A percentile compares a stretch with the other conserved stretches of the same genome.
These are phyloP conservation scores for Monosporozyma servazzii DNA, from an alignment of 805 yeast genomes.

Conservation along the genomic window DNA sequence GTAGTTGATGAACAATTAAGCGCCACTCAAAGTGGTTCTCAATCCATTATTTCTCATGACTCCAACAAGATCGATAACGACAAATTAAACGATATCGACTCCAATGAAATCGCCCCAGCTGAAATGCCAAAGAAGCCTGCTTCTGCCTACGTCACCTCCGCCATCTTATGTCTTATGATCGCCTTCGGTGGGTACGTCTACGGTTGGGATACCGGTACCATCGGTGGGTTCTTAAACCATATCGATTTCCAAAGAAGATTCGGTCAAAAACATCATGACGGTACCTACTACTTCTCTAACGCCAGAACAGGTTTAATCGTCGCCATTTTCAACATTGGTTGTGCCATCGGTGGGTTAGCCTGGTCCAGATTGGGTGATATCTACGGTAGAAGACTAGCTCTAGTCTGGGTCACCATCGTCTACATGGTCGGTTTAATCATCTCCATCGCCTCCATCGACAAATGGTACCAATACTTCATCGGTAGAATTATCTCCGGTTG, in stretches of 20 bases:
- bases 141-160: constrained; percentile 28
- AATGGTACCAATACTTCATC: constrained; percentile 64
- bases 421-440: constrained; percentile 60
- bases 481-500: constrained; percentile 65
- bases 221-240: constrained; percentile 57
- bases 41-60: constrained; percentile 1
- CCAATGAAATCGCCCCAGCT: constrained; percentile 1
- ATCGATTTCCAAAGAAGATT: constrained; percentile 48
- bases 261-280: constrained; percentile 38
- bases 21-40: constrained; percentile 3
- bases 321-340: constrained; percentile 60
- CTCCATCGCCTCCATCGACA: constrained; percentile 44
- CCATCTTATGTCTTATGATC: constrained; percentile 25
- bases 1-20: background rate
- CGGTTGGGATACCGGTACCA: constrained; percentile 79
- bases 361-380: constrained; percentile 52
- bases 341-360: constrained; percentile 62
- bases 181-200: constrained; percentile 40
- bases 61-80: constrained; percentile 3
- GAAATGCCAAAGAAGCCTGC: constrained; percentile 29
- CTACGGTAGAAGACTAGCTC: constrained; percentile 55
- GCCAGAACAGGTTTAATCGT: constrained; percentile 50
- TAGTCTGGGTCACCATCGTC: constrained; percentile 23
- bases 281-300: constrained; percentile 40
- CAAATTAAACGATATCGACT: background rate